Base-by-base conservation (phyloP, 2,329 filamentous ascomycete species). In the Diplodia sapinea region DNA sequence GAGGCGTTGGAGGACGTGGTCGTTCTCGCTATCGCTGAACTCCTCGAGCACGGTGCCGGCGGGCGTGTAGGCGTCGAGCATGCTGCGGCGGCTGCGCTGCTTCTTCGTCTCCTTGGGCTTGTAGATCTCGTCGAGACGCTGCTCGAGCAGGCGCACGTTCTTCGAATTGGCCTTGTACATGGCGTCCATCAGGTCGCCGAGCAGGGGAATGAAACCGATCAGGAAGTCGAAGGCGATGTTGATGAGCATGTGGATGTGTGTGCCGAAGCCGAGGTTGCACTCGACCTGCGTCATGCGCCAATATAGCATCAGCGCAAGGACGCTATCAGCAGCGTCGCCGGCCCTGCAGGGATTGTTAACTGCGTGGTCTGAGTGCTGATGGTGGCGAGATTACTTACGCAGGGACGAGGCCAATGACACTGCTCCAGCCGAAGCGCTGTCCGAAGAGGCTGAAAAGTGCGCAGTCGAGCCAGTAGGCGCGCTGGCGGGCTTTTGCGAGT, bases 361-460 rank as follows among this genome's bases (percentile, higher is more conserved):
- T 17, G 6, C 29, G 9, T 40, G 64, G 13, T 26, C 20, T 43
- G 33, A 26, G 23, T 38, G 61, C 9, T 12, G 15, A 3, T 17
- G 43, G 17, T 26, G 49, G 40, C 23, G 52, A 40, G 11, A 50
- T 20, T 20, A 47, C 91, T 84, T 85, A 93, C 87, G 87, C 87
- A 72, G 95, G 95, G 66, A 98, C 79, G 8, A 98, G 76, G 15
- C 90, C 95, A 73, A 98, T 92, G 68, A 97, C 86, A 73, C 90
- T 91, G 63, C 91, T 88, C 93, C 93, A 97, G 66, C 95, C 95
- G 75, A 98, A 94, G 68, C 89, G 87, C 68, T 96, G 85, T 52
- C 93, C 93, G 71, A 91, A 87, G 75, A 92, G 87, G 74, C 87
- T 93, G 82, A 94, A 96, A 6, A 97, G 86, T 66, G 86, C 87